phyloP scores from a whole-genome alignment of 2,329 filamentous ascomycete genomes.

The Fusarium zealandicum region DNA sequence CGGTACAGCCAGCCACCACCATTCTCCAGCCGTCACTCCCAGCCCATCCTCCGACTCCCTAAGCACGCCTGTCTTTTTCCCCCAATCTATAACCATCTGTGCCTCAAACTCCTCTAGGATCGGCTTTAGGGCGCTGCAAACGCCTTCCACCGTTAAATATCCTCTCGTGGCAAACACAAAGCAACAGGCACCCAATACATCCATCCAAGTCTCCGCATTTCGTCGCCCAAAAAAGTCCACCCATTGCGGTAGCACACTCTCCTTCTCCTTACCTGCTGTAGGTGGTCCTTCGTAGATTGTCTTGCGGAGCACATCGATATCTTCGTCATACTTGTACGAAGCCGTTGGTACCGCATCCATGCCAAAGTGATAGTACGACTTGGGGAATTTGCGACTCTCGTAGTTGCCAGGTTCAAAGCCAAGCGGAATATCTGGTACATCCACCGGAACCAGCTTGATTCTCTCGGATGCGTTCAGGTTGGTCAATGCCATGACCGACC shows the following conservation, averaged over 20 bases:
- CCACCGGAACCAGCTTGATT: slow-evolving; percentile 59
- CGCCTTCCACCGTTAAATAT: slow-evolving; percentile 59
- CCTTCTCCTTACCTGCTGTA: slow-evolving; percentile 46
- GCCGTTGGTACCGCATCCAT: slow-evolving; percentile 70
- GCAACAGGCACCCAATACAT: slow-evolving; percentile 67
- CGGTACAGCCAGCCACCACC: slow-evolving; percentile 70
- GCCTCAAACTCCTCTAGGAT: slow-evolving; percentile 70
- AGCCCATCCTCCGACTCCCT: slow-evolving; percentile 49
- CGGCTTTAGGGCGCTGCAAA: slow-evolving; percentile 63
- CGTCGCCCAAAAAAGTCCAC: slow-evolving; percentile 70
- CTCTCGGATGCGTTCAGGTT: slow-evolving; percentile 69
- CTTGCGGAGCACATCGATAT: slow-evolving; percentile 52
- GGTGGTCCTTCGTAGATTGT: slow-evolving; percentile 52
- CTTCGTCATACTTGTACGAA: slow-evolving; percentile 63
- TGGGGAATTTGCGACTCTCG: slow-evolving; percentile 72
- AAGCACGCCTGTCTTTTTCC: slow-evolving; percentile 60
- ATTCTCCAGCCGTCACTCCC: slow-evolving; percentile 61
- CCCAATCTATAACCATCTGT: slow-evolving; percentile 66
- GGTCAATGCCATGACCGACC: slow-evolving; percentile 70
- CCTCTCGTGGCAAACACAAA: slow-evolving; percentile 70
- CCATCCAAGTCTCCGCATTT: slow-evolving; percentile 68
- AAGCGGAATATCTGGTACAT: slow-evolving; percentile 69
- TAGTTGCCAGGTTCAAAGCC: slow-evolving; percentile 77
- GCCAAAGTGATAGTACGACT: slow-evolving; percentile 69
- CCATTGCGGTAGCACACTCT: slow-evolving; percentile 72